Evolutionary conservation across 805 yeast species (phyloP).

Genomic region (Teunomyces panamensis): DNA sequence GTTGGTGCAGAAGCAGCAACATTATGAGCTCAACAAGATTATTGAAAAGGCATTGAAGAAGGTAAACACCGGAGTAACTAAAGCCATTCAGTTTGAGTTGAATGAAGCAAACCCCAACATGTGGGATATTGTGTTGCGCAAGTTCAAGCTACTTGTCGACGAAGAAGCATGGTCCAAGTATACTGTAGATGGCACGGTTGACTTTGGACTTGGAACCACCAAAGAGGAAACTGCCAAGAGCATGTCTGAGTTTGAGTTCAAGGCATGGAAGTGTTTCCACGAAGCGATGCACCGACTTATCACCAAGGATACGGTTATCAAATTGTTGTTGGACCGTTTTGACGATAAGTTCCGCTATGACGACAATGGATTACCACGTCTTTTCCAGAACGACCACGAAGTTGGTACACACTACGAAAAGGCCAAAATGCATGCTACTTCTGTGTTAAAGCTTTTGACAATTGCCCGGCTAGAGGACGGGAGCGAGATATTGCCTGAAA

Average conservation of each 20-base stretch:
- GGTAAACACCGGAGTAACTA: constrained; percentile 47
- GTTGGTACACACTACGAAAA: constrained; percentile 61
- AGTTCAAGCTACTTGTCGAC: constrained; percentile 15
- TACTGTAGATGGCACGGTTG: constrained; percentile 27
- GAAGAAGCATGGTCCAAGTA: constrained; percentile 10
- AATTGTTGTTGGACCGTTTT: constrained; percentile 71
- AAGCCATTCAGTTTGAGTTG: constrained; percentile 6
- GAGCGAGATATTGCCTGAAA: constrained; percentile 58
- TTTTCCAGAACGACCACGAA: constrained; percentile 74
- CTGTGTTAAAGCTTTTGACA: constrained; percentile 57
- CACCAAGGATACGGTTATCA: constrained; percentile 62
- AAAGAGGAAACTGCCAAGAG: constrained; percentile 41
- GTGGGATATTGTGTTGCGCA: constrained; percentile 19
- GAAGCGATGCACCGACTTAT: constrained; percentile 58
- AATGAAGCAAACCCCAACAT: constrained; percentile 16
- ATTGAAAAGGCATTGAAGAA: constrained; percentile 44
- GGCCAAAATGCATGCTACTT: constrained; percentile 58
- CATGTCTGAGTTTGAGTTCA: constrained; percentile 42
- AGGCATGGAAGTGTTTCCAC: constrained; percentile 66
- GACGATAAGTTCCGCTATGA: constrained; percentile 84
- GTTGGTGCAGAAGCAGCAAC: constrained; percentile 37
- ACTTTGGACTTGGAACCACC: constrained; percentile 65
- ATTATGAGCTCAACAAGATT: constrained; percentile 30
- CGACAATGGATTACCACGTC: constrained; percentile 72
- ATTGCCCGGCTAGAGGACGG: constrained; percentile 43